Evolutionary conservation across 1,284 basidiomycete genomes (phyloP), one percentile per base, ranked within the genome.

Genomic region (Hemileia vastatrix): DNA sequence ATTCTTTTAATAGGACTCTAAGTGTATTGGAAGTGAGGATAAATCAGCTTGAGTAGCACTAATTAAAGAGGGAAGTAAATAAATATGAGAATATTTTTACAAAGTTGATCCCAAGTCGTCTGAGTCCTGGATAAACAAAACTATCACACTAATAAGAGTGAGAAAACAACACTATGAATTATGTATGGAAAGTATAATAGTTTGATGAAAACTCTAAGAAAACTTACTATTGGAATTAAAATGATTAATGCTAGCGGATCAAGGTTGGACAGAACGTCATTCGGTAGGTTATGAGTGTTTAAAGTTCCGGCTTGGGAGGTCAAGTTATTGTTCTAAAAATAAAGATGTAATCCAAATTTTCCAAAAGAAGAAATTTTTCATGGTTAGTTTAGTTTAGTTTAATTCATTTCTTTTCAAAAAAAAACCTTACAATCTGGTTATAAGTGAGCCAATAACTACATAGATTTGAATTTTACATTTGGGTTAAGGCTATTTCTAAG

Each of bases 251-350:
- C 82, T 54, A 90, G 78, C 2, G 88, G 88, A 71, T 90, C 85
- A 55, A 90, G 78, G 76, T 89, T 89, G 52, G 86, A 86, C 64
- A 90, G 77, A 45, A 91, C 78, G 71, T 90, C 88, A 72, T 90
- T 91, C 6, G 88, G 89, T 4, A 77, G 49, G 23, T 69, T 69
- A 44, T 68, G 65, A 1, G 67, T 69, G 58, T 71, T 65, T 47
- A 71, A 48, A 6, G 64, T 50, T 6, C 71, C 76, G 32, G 77
- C 77, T 71, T 78, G 77, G 23, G 73, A 76, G 1, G 83, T 84
- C 74, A 92, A 74, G 76, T 91, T 91, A 79, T 85, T 87, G 45
- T 36, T 65, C 56, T 58, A 43, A 2, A 32, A n/a, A n/a, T n/a
- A n/a, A n/a, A n/a, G n/a, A n/a, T n/a, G n/a, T n/a, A n/a, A n/a